Evolutionary conservation across 1,284 basidiomycete species (phyloP).

Genomic region (Tylopilus sp.): DNA sequence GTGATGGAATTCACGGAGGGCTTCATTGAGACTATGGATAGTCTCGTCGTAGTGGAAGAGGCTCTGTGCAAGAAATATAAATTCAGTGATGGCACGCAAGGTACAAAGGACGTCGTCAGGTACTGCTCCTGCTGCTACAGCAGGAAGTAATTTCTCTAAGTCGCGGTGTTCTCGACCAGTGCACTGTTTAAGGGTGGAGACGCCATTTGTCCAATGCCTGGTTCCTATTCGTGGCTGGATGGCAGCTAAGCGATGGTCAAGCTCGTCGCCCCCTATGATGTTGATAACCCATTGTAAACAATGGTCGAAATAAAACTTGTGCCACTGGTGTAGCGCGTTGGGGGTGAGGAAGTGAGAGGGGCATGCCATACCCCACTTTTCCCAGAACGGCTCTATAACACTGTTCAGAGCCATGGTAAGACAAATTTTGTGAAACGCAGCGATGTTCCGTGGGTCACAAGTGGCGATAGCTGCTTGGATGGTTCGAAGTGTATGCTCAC

Average conservation of each 20-base stretch:
- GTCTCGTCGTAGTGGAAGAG: slow-evolving; percentile 14
- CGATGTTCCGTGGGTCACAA: not conserved
- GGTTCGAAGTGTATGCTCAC: not conserved
- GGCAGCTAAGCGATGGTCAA: slow-evolving; percentile 11
- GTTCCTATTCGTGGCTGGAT: slow-evolving; percentile 17
- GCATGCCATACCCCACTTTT: not conserved
- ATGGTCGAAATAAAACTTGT: slow-evolving; percentile 19
- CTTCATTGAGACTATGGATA: not conserved
- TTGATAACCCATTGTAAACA: slow-evolving; percentile 17
- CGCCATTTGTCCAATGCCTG: slow-evolving; percentile 16
- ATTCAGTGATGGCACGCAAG: not conserved
- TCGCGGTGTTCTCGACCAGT: slow-evolving; percentile 10
- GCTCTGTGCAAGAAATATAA: not conserved
- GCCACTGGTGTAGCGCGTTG: not conserved
- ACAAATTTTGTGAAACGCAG: not conserved
- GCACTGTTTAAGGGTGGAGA: slow-evolving; percentile 4
- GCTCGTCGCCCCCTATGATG: not conserved
- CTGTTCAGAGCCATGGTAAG: slow-evolving; percentile 16
- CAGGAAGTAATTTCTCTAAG: slow-evolving; percentile 15
- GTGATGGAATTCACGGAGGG: not conserved
- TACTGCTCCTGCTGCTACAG: not conserved
- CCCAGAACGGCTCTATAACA: not conserved
- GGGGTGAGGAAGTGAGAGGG: slow-evolving; percentile 9
- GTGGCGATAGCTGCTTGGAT: rapidly evolving
- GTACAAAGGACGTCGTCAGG: not conserved